Evolutionary conservation across 1,284 basidiomycete species (phyloP), one percentile per base, ranked within the genome.

Genomic region (Malassezia sp.): DNA sequence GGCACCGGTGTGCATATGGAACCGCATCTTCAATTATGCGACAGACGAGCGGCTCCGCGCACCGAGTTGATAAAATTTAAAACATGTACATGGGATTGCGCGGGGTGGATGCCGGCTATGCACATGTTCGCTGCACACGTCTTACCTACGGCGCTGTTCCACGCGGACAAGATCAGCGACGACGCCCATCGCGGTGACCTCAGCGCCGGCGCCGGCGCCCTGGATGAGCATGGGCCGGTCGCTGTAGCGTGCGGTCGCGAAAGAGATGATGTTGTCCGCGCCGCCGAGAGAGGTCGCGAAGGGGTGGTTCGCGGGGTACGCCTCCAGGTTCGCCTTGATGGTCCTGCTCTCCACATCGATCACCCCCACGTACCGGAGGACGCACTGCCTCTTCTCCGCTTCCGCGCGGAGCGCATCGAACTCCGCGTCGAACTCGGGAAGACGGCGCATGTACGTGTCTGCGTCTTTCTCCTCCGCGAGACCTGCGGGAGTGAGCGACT

Each of bases 141-240:
- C 26, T 23, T 42, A 56, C 14, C 49, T 52, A 12, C 56, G 47
- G 30, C 73, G 59, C 53, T 73, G 71, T 6, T 67, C 69, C 11
- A 74, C 68, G 53, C 67, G 67, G 56, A 74, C 60, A 38, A 71
- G 64, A 67, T 93, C 88, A 37, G 82, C 81, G 45, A 89, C 76
- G 15, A 96, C 89, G 18, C 91, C 91, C 88, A 96, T 96, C 0
- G 91, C 93, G 14, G 91, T 97, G 14, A 97, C 91, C 22, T 85
- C 89, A 2, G 89, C 89, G 17, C 91, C 91, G 0, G 93, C 91
- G 10, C 91, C 91, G 0, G 89, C 82, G 31, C 91, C 91, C 70
- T 96, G 91, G 18, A 99, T 78, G 54, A 95, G 85, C 52, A 99
- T 74, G 0, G 61, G 91, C 3, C 61, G 35, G 5, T 43, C 44